phyloP scores from a whole-genome alignment of 2,329 filamentous ascomycete species.

The Apiospora rasikravindrae region DNA sequence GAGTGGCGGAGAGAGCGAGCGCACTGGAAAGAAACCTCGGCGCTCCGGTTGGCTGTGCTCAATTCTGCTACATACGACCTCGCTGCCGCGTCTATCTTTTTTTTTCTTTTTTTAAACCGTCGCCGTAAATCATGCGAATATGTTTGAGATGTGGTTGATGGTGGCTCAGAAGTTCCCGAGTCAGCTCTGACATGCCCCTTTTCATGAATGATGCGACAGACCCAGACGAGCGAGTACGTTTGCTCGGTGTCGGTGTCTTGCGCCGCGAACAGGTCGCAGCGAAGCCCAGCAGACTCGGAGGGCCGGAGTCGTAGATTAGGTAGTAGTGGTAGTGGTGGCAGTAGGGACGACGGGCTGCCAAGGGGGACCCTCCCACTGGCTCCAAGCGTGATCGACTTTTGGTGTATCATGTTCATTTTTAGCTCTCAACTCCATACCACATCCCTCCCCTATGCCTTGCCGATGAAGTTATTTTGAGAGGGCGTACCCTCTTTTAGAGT shows the following conservation, averaged over 20 bases:
- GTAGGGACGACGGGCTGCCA: slow-evolving; percentile 2
- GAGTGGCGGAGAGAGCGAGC: neutral
- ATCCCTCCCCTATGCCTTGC: slow-evolving; percentile 2
- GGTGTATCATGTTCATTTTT: slow-evolving; percentile 26
- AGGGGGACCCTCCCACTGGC: slow-evolving; percentile 10
- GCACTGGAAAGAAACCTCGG: neutral
- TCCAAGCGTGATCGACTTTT: slow-evolving; percentile 22
- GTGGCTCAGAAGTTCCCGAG: neutral
- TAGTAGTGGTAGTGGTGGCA: neutral
- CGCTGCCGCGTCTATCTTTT: slow-evolving; percentile 7
- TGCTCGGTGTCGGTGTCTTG: neutral
- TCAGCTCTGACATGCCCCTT: neutral
- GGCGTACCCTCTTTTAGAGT: neutral
- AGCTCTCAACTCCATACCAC: slow-evolving; percentile 16
- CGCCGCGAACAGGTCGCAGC: neutral
- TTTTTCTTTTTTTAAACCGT: neutral
- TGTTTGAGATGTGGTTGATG: neutral
- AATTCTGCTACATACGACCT: slow-evolving; percentile 5
- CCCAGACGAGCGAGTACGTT: neutral
- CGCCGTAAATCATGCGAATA: neutral
- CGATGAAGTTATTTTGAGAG: slow-evolving; percentile 12
- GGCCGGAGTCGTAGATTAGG: neutral
- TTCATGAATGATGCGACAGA: neutral
- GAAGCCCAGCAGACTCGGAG: neutral
- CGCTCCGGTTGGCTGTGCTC: slow-evolving; percentile 5